Conservation (phyloP, 345 rosid genomes). For the Lumnitzera racemosa region DNA sequence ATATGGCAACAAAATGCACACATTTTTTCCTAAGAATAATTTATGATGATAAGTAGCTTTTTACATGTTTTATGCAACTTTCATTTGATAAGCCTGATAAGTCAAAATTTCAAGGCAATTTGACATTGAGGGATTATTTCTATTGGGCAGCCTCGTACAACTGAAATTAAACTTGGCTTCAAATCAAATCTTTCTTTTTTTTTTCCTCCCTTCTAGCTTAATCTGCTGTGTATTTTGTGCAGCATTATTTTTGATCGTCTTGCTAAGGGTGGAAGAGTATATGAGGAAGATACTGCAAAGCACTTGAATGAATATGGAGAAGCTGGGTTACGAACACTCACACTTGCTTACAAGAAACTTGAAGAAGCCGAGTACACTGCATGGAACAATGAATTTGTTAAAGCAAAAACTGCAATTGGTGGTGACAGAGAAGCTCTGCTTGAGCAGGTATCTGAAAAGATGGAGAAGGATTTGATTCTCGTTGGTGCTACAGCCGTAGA, state of each 20-base stretch:
- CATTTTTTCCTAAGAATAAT: too few species aligned
- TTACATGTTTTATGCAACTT: too few species aligned
- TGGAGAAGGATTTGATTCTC: slow-evolving; percentile 84
- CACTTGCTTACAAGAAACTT: slow-evolving; percentile 69
- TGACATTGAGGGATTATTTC: too few species aligned
- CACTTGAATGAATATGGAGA: slow-evolving; percentile 95
- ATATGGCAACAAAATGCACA: too few species aligned
- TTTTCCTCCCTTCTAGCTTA: slow-evolving; percentile 3
- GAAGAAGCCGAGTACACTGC: slow-evolving; percentile 62
- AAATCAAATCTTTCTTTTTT: background rate
- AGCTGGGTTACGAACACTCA: slow-evolving; percentile 83
- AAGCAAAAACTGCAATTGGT: slow-evolving; percentile 80
- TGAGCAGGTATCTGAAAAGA: slow-evolving; percentile 68
- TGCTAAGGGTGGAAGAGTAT: slow-evolving; percentile 67
- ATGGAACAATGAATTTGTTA: slow-evolving; percentile 76
- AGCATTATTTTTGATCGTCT: slow-evolving; percentile 90
- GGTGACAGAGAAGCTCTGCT: slow-evolving; percentile 71
- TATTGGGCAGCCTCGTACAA: too few species aligned
- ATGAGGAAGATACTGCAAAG: slow-evolving; percentile 51
- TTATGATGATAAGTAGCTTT: too few species aligned
- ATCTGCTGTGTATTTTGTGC: slow-evolving; percentile 19
- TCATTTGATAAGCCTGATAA: too few species aligned
- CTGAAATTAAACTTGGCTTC: background rate
- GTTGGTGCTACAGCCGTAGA: slow-evolving; percentile 98
- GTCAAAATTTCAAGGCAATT: too few species aligned